Conservation (phyloP, 352 stramenopile species). For the Phytophthora crassamura region DNA sequence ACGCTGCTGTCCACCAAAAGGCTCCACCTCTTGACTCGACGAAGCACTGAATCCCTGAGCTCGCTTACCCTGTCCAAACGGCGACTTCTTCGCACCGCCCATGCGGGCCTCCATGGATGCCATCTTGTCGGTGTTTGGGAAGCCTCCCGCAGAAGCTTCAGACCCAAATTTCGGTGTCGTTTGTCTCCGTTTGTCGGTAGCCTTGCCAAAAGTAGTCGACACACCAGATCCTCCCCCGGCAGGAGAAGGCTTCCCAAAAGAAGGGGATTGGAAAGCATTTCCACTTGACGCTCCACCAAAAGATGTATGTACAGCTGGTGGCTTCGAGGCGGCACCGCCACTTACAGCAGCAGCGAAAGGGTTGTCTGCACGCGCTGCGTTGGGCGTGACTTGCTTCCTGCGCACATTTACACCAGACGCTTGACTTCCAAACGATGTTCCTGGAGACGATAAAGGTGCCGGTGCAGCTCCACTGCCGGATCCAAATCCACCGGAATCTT, state of each 20-base stretch:
- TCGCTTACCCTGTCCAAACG: slow-evolving; percentile 30
- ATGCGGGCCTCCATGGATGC: slow-evolving; percentile 40
- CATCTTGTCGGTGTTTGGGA: slow-evolving; percentile 23
- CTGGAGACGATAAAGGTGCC: slow-evolving; percentile 24
- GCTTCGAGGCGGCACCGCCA: slow-evolving; percentile 2
- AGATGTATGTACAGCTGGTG: slow-evolving; percentile 19
- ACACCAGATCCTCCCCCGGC: neutral
- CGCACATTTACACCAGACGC: slow-evolving; percentile 19
- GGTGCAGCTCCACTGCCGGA: slow-evolving; percentile 7
- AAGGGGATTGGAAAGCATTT: slow-evolving; percentile 16
- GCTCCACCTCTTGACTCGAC: slow-evolving; percentile 11
- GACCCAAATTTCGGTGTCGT: slow-evolving; percentile 23
- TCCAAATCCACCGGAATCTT: slow-evolving; percentile 27
- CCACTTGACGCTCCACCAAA: slow-evolving; percentile 31
- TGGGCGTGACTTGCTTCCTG: slow-evolving; percentile 37
- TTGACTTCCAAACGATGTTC: slow-evolving; percentile 44
- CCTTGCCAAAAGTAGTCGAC: slow-evolving; percentile 30
- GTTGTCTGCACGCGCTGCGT: slow-evolving; percentile 40
- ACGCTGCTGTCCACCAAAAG: slow-evolving; percentile 20
- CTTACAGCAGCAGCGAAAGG: slow-evolving; percentile 27
- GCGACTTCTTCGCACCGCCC: slow-evolving; percentile 37
- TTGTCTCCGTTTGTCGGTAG: slow-evolving; percentile 29
- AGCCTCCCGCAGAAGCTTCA: slow-evolving; percentile 22
- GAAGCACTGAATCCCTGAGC: slow-evolving; percentile 16
- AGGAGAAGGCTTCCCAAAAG: slow-evolving; percentile 27